Percentiles rank a stretch among this genome's conserved stretches.
These are phyloP conservation scores for Globisporangium radiosum DNA, from an alignment of 352 stramenopile species.

Conservation along the genomic window DNA sequence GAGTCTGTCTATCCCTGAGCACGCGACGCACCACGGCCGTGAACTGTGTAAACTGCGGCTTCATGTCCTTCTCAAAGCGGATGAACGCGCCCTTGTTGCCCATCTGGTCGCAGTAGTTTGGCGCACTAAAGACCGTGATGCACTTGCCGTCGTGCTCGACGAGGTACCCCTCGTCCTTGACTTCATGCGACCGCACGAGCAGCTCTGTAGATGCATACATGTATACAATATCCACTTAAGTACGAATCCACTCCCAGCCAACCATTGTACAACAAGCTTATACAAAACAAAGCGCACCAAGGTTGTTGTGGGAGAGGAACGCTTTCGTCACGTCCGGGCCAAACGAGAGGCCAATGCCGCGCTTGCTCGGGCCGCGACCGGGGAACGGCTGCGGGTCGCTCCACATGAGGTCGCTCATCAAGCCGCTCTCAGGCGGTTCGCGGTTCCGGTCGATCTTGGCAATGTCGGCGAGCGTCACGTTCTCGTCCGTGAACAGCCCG, in stretches of 20 bases:
- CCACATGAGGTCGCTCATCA: conserved; percentile 92
- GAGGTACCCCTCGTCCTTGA: conserved; percentile 99
- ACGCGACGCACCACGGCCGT: conserved; percentile 76
- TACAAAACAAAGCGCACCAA: conserved; percentile 45
- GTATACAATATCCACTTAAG: too few species aligned
- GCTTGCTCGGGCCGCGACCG: conserved; percentile 93
- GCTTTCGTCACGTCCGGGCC: conserved; percentile 95
- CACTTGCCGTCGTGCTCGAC: conserved; percentile 99
- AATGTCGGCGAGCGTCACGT: conserved; percentile 92
- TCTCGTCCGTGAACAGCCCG: conserved; percentile 93
- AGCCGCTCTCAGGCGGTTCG: conserved; percentile 92
- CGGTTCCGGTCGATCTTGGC: conserved; percentile 93
- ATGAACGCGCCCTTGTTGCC: conserved; percentile 99
- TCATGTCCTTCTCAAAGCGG: conserved; percentile 93
- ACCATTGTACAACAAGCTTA: not conserved
- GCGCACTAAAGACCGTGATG: conserved; percentile 99
- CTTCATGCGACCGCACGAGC: conserved; percentile 98
- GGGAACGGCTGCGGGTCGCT: conserved; percentile 96
- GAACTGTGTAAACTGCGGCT: conserved; percentile 96
- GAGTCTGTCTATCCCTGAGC: not conserved
- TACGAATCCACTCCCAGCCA: not conserved
- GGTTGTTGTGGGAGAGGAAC: conserved; percentile 95
- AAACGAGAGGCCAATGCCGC: conserved; percentile 96
- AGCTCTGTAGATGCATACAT: conserved; percentile 54
- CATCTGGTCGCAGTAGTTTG: conserved; percentile 99